A percentile compares a stretch with the other conserved stretches of the same genome.
These are phyloP conservation scores for Letharia lupina DNA, from an alignment of 495 filamentous ascomycete genomes.

Conservation along the genomic window DNA sequence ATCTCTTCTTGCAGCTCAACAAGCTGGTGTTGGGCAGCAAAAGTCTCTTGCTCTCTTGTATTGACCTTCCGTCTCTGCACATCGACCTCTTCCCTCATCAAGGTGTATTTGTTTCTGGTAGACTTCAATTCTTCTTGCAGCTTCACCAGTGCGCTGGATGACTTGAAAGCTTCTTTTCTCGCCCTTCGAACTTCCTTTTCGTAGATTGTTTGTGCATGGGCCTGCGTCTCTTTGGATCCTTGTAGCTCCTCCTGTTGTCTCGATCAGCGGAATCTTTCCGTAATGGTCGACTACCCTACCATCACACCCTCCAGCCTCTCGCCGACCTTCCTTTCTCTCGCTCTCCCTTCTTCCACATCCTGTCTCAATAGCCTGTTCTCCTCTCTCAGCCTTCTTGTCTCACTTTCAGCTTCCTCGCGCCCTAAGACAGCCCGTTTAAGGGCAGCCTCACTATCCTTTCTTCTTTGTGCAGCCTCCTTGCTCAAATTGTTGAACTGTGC, in stretches of 20 bases:
- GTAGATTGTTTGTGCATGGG: conserved; percentile 62
- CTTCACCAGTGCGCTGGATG: conserved; percentile 67
- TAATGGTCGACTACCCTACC: conserved; percentile 36
- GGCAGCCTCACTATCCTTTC: conserved; percentile 59
- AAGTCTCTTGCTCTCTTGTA: conserved; percentile 59
- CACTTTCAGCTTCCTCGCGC: conserved; percentile 70
- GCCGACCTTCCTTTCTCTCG: conserved; percentile 62
- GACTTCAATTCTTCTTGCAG: conserved; percentile 75
- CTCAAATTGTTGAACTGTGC: conserved; percentile 68
- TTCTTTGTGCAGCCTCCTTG: conserved; percentile 51
- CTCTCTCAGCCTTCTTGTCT: conserved; percentile 54
- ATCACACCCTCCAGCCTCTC: conserved; percentile 71
- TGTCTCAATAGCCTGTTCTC: conserved; percentile 44
- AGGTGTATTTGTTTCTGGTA: conserved; percentile 45
- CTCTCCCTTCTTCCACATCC: conserved; percentile 60
- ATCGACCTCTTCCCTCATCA: conserved; percentile 46
- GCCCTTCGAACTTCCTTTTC: conserved; percentile 77
- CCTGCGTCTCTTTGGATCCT: conserved; percentile 63
- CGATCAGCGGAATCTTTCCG: conserved; percentile 3
- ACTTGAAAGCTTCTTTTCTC: conserved; percentile 79
- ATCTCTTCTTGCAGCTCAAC: conserved; percentile 68
- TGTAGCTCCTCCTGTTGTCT: conserved; percentile 60
- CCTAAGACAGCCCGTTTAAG: conserved; percentile 73
- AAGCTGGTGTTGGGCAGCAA: conserved; percentile 63
- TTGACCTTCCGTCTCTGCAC: conserved; percentile 38